Evolutionary conservation across 306 rosid genomes (phyloP).

Genomic region (Sicyos edulis): DNA sequence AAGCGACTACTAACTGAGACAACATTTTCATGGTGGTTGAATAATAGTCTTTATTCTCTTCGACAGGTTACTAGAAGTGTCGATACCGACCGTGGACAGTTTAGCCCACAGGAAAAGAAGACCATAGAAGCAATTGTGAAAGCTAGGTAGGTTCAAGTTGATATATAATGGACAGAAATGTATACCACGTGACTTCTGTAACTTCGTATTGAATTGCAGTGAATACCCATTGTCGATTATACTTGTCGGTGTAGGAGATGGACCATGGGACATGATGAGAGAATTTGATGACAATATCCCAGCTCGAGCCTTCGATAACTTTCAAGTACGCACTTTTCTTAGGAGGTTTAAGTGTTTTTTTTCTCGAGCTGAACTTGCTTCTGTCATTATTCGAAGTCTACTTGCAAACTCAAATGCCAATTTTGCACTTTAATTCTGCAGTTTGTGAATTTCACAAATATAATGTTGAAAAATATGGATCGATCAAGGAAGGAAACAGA

Average conservation of each 20-base stretch:
- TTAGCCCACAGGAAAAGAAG: constrained; percentile 81
- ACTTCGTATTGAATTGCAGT: constrained; percentile 36
- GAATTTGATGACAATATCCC: constrained; percentile 95
- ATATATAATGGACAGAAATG: background rate
- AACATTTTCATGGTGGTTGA: background rate
- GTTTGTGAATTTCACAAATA: constrained; percentile 94
- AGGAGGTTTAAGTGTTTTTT: constrained; percentile 6
- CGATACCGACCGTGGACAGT: constrained; percentile 64
- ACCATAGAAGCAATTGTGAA: constrained; percentile 89
- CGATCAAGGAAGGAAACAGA: constrained; percentile 76
- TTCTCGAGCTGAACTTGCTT: constrained; percentile 1
- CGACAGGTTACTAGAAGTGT: constrained; percentile 91
- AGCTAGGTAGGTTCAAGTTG: constrained; percentile 57
- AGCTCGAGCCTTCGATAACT: constrained; percentile 82
- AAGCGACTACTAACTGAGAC: background rate
- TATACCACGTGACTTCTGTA: constrained; percentile 11
- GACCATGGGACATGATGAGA: constrained; percentile 99
- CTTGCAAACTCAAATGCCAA: constrained; percentile 1
- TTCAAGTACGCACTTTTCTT: constrained; percentile 52
- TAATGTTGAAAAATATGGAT: constrained; percentile 74
- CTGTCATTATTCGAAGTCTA: constrained; percentile 9
- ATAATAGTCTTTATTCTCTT: background rate
- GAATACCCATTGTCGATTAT: constrained; percentile 77
- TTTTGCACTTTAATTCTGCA: constrained; percentile 28
- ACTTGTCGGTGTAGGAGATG: constrained; percentile 95